These are phyloP conservation scores for Ganoderma meredithae DNA, from an alignment of 1,284 basidiomycete genomes.

Conservation along the genomic window DNA sequence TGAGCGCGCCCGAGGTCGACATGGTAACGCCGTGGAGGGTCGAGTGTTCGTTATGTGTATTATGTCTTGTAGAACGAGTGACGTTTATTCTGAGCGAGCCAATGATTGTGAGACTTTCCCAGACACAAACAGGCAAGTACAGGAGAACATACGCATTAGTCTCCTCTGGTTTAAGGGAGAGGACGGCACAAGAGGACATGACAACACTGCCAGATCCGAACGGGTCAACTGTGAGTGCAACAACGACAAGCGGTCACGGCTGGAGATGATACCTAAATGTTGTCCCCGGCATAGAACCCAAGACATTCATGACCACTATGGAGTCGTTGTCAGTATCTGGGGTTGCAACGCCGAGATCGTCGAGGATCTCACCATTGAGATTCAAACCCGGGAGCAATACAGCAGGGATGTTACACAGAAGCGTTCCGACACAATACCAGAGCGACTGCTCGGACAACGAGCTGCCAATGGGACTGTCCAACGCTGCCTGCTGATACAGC, in stretches of 20 bases:
- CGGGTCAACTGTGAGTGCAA: not conserved
- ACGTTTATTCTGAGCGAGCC: not conserved
- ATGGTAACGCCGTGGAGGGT: not conserved
- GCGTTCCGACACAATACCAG: conserved; percentile 29
- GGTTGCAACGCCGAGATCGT: not conserved
- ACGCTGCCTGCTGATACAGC: conserved; percentile 20
- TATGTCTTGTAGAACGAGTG: not conserved
- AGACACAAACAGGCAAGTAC: not conserved
- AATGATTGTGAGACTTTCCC: not conserved
- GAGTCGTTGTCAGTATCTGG: not conserved
- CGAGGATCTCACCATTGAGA: conserved; percentile 20
- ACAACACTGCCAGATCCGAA: conserved; percentile 18
- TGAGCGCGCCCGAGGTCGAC: conserved; percentile 21
- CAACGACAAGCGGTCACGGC: not conserved
- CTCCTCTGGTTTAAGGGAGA: conserved; percentile 22
- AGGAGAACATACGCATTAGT: not conserved
- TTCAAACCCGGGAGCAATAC: conserved; percentile 25
- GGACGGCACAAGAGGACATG: conserved; percentile 28
- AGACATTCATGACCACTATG: conserved; percentile 28
- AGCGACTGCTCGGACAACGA: conserved; percentile 28
- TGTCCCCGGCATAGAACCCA: conserved; percentile 28
- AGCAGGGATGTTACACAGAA: conserved; percentile 27
- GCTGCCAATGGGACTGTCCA: conserved; percentile 23
- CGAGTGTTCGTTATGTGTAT: not conserved
- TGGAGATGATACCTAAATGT: conserved; percentile 22